Conservation (phyloP, 805 yeast genomes). For the Schizosaccharomyces octosporus region DNA sequence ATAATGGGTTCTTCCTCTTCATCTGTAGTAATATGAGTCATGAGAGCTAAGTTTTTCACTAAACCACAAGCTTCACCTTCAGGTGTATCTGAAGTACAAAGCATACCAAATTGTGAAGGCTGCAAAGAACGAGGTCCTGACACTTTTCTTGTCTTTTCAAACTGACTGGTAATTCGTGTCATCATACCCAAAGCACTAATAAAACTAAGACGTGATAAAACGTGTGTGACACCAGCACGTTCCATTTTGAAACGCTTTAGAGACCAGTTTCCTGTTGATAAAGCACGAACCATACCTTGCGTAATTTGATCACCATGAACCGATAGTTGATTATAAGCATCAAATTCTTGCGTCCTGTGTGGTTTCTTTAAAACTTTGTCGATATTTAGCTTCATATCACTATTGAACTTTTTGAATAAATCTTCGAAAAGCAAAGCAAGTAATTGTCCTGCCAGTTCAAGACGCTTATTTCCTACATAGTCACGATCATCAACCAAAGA, state of each 20-base stretch:
- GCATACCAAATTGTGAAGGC: slow-evolving; percentile 97
- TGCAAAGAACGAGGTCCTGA: slow-evolving; percentile 97
- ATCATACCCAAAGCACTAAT: slow-evolving; percentile 95
- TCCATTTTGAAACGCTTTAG: slow-evolving; percentile 97
- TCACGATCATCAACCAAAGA: slow-evolving; percentile 95
- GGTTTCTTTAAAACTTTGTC: slow-evolving; percentile 88
- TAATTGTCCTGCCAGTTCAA: slow-evolving; percentile 90
- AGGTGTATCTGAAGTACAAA: slow-evolving; percentile 95
- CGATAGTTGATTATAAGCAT: slow-evolving; percentile 69
- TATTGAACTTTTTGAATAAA: slow-evolving; percentile 84
- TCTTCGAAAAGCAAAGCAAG: slow-evolving; percentile 90
- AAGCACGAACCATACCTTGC: slow-evolving; percentile 82
- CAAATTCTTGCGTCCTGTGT: slow-evolving; percentile 81
- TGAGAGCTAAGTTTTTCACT: slow-evolving; percentile 83
- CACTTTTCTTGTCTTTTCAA: slow-evolving; percentile 90
- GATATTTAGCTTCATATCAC: slow-evolving; percentile 79
- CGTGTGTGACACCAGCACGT: slow-evolving; percentile 97
- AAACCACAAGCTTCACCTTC: slow-evolving; percentile 99
- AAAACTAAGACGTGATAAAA: slow-evolving; percentile 68
- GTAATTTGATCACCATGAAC: slow-evolving; percentile 85
- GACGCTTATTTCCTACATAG: slow-evolving; percentile 91
- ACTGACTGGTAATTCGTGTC: slow-evolving; percentile 98
- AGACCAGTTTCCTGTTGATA: slow-evolving; percentile 97
- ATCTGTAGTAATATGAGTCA: slow-evolving; percentile 97
- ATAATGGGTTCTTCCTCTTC: slow-evolving; percentile 82